phyloP scores from a whole-genome alignment of 371 early-diverging fungal genomes.

The Mucor velutinosus region DNA sequence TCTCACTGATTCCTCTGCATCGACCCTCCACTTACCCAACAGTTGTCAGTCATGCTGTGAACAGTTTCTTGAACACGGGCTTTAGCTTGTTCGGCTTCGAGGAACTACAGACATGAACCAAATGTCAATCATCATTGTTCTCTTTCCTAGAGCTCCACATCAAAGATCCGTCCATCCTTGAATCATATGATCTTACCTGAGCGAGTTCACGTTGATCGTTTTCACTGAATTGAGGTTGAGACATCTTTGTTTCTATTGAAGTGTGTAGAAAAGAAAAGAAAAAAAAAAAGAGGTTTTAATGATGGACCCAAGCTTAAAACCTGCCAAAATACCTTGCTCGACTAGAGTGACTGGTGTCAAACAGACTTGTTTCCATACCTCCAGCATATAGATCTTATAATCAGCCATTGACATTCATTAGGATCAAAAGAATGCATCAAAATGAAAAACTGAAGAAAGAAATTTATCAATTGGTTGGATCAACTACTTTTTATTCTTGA shows the following conservation, averaged over 20 bases:
- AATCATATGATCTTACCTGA: constrained; percentile 17
- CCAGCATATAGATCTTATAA: no score
- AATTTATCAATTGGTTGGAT: no score
- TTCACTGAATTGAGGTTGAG: constrained; percentile 53
- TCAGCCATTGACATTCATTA: no score
- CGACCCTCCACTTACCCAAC: constrained; percentile 52
- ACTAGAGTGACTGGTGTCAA: not conserved
- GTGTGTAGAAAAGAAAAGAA: constrained; percentile 6
- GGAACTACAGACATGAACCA: constrained; percentile 38
- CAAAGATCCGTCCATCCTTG: not conserved
- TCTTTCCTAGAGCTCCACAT: not conserved
- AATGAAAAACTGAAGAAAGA: no score
- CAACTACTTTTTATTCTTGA: no score
- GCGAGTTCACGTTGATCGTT: constrained; percentile 67
- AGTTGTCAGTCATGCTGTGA: constrained; percentile 72
- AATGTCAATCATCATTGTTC: not conserved
- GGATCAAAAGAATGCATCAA: no score
- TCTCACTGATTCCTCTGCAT: not conserved
- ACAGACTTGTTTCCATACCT: not conserved
- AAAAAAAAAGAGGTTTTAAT: not conserved
- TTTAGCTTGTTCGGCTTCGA: constrained; percentile 75
- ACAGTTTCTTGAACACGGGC: constrained; percentile 69
- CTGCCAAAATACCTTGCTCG: not conserved
- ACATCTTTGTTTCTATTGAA: constrained; percentile 3
- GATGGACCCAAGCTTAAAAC: constrained; percentile 13